Conservation (phyloP, 345 rosid species). For the Brassica napus region DNA sequence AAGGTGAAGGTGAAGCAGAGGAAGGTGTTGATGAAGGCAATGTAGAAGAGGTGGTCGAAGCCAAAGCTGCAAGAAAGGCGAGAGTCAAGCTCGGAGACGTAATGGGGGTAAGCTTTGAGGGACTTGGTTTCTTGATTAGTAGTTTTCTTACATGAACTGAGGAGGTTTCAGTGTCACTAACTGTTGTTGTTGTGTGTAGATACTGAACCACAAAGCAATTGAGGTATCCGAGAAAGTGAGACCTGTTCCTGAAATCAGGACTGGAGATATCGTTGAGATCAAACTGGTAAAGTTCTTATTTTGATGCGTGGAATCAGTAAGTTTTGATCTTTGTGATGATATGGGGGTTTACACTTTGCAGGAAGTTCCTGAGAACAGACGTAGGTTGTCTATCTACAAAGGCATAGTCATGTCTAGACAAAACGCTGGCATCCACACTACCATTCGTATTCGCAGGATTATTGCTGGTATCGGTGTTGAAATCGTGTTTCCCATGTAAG, state of each 20-base stretch:
- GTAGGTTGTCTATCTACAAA: constrained; percentile 74
- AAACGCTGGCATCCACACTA: constrained; percentile 88
- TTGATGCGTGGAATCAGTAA: not conserved
- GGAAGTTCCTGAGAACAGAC: constrained; percentile 81
- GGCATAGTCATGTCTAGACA: constrained; percentile 87
- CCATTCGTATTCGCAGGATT: constrained; percentile 80
- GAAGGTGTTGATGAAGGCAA: constrained; percentile 23
- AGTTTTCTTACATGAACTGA: not conserved
- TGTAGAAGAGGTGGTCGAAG: constrained; percentile 18
- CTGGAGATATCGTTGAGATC: constrained; percentile 78
- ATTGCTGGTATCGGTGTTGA: constrained; percentile 80
- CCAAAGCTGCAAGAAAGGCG: constrained; percentile 37
- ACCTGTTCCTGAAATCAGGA: constrained; percentile 75
- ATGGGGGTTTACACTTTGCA: constrained; percentile 39
- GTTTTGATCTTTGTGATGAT: constrained; percentile 3
- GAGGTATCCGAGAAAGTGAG: constrained; percentile 71
- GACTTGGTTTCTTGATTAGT: not conserved
- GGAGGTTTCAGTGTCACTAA: not conserved
- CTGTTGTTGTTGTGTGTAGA: constrained; percentile 44
- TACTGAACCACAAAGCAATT: constrained; percentile 70
- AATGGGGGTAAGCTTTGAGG: constrained; percentile 23
- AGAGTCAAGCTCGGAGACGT: constrained; percentile 39
- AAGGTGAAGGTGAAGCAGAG: constrained; percentile 35
- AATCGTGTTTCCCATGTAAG: constrained; percentile 70
- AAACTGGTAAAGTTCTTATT: constrained; percentile 55